Conservation (phyloP, 1,139 yeast genomes). For the Sugiyamaella castrensis region DNA sequence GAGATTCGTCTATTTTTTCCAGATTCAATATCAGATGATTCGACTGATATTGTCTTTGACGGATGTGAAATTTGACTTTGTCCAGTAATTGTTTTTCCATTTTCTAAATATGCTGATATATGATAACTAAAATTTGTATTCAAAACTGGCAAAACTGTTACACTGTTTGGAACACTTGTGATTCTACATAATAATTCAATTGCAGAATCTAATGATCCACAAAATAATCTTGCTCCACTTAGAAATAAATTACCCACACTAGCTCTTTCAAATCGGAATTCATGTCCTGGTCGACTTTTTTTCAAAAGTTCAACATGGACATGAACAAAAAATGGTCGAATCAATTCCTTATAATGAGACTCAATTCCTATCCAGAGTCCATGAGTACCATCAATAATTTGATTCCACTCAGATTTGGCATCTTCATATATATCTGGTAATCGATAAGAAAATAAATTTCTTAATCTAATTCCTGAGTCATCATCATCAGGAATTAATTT, state of each 20-base stretch:
- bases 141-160: constrained; percentile 72
- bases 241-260: constrained; percentile 81
- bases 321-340: constrained; percentile 74
- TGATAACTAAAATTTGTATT: constrained; percentile 85
- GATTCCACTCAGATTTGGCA: constrained; percentile 74
- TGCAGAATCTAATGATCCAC: constrained; percentile 82
- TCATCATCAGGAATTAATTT: constrained; percentile 53
- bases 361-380: constrained; percentile 60
- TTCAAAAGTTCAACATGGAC: constrained; percentile 75
- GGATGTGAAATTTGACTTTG: constrained; percentile 96
- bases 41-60: constrained; percentile 19
- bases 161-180: constrained; percentile 55
- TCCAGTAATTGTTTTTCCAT: constrained; percentile 81
- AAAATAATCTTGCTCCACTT: constrained; percentile 76
- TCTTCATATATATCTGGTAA: constrained; percentile 48
- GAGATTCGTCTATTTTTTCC: constrained; percentile 31
- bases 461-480: constrained; percentile 38
- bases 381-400: constrained; percentile 77
- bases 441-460: constrained; percentile 55
- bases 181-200: constrained; percentile 70
- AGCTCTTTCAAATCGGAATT: constrained; percentile 71
- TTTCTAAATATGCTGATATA: constrained; percentile 68
- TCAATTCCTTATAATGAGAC: constrained; percentile 65
- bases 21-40: too few relatives aligned
- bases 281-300: constrained; percentile 55